A percentile compares a stretch with the other conserved stretches of the same genome.
These are phyloP conservation scores for Aspergillus proliferans DNA, from an alignment of 2,329 filamentous ascomycete species.

Conservation along the genomic window DNA sequence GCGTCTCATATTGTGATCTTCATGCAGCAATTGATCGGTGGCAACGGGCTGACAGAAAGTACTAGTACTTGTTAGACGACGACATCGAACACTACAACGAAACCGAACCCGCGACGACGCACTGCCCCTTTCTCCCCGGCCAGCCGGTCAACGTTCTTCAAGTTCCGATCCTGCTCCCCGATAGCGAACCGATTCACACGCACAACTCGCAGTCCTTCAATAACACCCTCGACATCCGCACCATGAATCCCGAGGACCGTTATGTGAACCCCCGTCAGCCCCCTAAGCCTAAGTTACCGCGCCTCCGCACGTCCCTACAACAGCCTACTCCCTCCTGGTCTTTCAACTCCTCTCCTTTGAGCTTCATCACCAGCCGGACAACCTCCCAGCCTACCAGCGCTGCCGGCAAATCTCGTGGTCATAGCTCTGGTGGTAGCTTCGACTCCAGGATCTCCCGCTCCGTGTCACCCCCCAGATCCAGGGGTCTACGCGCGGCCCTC, in stretches of 20 bases:
- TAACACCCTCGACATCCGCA: slow-evolving; percentile 54
- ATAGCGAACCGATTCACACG: slow-evolving; percentile 40
- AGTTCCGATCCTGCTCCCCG: slow-evolving; percentile 63
- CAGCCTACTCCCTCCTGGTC: slow-evolving; percentile 18
- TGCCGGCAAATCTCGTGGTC: slow-evolving; percentile 9
- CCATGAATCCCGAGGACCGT: slow-evolving; percentile 72
- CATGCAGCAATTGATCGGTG: not conserved
- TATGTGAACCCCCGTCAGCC: slow-evolving; percentile 63
- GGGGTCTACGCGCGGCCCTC: slow-evolving; percentile 33
- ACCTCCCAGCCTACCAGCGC: slow-evolving; percentile 32
- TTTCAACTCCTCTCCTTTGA: slow-evolving; percentile 22
- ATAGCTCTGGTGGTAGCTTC: slow-evolving; percentile 11
- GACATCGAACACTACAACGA: slow-evolving; percentile 71
- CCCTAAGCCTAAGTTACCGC: slow-evolving; percentile 41
- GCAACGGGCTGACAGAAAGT: not conserved
- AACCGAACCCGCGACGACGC: slow-evolving; percentile 64
- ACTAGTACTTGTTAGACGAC: slow-evolving; percentile 75
- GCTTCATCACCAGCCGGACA: slow-evolving; percentile 21
- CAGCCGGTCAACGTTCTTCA: slow-evolving; percentile 80
- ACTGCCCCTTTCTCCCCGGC: slow-evolving; percentile 80
- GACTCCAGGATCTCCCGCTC: slow-evolving; percentile 28
- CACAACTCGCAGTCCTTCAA: slow-evolving; percentile 47
- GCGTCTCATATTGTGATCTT: slow-evolving; percentile 35
- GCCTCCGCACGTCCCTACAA: slow-evolving; percentile 39
- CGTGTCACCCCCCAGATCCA: slow-evolving; percentile 31